These are phyloP conservation scores for Rhodotorula paludigena DNA, from an alignment of 768 basidiomycete genomes.

Conservation along the genomic window DNA sequence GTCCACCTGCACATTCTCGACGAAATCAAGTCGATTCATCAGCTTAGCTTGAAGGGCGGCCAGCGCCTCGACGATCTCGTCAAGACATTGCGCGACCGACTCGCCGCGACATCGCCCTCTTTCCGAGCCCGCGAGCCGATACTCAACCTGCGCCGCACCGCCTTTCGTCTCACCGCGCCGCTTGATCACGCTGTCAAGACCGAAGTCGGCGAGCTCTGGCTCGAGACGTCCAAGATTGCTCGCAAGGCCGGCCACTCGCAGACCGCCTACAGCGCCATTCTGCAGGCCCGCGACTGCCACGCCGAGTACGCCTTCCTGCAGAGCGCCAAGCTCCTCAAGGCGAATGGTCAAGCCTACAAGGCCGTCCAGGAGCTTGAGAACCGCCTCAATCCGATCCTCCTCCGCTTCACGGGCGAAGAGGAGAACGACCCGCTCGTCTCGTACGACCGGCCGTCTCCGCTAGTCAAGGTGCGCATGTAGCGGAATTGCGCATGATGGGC, in stretches of 20 bases:
- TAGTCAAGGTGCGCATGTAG: conserved; percentile 64
- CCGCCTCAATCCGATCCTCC: conserved; percentile 48
- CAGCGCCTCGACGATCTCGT: conserved; percentile 49
- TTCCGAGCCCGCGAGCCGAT: conserved; percentile 84
- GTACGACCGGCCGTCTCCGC: conserved; percentile 46
- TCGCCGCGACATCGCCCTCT: conserved; percentile 74
- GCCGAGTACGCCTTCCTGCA: conserved; percentile 78
- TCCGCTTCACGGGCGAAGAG: not conserved
- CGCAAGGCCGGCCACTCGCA: conserved; percentile 92
- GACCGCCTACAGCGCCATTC: conserved; percentile 89
- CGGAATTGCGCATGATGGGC: too few relatives aligned
- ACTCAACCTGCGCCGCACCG: conserved; percentile 80
- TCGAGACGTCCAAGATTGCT: conserved; percentile 89
- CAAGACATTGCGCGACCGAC: conserved; percentile 56
- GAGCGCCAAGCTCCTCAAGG: conserved; percentile 77
- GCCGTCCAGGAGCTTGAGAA: conserved; percentile 83
- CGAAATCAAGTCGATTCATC: conserved; percentile 64
- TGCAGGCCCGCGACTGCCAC: conserved; percentile 71
- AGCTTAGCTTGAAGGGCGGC: not conserved
- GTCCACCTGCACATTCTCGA: conserved; percentile 78
- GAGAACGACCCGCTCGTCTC: conserved; percentile 9
- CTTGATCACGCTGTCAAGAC: conserved; percentile 6
- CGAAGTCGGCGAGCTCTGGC: conserved; percentile 73
- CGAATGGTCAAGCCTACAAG: conserved; percentile 70
- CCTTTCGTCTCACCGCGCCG: conserved; percentile 55